Evolutionary conservation across 2,329 filamentous ascomycete genomes (phyloP).

Genomic region (Acephala macrosclerotiorum): DNA sequence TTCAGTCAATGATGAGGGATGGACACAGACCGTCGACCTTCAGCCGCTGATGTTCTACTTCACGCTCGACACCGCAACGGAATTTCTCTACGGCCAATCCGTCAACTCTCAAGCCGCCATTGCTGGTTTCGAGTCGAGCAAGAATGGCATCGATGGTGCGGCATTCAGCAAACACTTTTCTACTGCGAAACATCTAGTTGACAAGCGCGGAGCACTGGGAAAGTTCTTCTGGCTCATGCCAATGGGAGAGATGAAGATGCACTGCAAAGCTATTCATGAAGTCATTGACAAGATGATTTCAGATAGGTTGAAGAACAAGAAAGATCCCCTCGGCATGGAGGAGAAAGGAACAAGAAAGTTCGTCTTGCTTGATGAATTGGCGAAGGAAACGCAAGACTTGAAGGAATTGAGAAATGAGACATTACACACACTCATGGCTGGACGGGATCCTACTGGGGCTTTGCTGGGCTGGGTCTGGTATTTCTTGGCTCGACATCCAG

Average conservation of each 20-base stretch:
- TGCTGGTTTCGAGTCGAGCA: constrained; percentile 20
- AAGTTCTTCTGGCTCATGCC: constrained; percentile 54
- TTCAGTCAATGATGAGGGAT: constrained; percentile 27
- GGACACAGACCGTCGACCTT: constrained; percentile 60
- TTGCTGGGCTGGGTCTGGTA: constrained; percentile 56
- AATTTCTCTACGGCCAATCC: constrained; percentile 46
- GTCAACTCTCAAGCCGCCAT: constrained; percentile 39
- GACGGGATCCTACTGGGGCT: constrained; percentile 62
- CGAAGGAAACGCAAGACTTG: constrained; percentile 29
- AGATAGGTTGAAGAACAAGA: constrained; percentile 21
- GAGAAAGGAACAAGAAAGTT: constrained; percentile 39
- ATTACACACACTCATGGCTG: constrained; percentile 51
- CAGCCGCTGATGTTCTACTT: constrained; percentile 69
- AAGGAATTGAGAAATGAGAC: constrained; percentile 35
- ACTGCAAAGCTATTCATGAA: constrained; percentile 35
- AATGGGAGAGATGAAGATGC: constrained; percentile 40
- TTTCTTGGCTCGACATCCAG: constrained; percentile 48
- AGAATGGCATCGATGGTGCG: constrained; percentile 31
- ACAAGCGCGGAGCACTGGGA: constrained; percentile 49
- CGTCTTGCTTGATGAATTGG: constrained; percentile 57
- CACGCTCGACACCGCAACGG: constrained; percentile 71
- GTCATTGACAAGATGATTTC: constrained; percentile 31
- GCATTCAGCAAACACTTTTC: constrained; percentile 32
- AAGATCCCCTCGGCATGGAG: constrained; percentile 8
- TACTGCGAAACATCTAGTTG: constrained; percentile 43